Conservation (phyloP, 2,329 filamentous ascomycete genomes). For the Colletotrichum paranaense region DNA sequence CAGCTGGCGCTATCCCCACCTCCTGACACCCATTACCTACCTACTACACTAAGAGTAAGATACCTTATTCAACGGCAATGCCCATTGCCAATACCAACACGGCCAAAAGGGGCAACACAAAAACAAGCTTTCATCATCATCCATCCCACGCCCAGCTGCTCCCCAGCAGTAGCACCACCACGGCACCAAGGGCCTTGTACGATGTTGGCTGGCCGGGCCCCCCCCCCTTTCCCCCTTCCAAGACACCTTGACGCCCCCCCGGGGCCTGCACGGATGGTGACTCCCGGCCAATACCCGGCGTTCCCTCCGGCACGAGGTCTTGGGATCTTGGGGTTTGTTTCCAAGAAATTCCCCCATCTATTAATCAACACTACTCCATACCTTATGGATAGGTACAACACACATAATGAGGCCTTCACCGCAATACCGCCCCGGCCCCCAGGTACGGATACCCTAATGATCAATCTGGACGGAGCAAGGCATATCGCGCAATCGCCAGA, state of each 20-base stretch:
- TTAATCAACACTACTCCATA: not conserved
- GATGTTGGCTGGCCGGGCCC: not conserved
- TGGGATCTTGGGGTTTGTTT: not conserved
- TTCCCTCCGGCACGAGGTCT: slow-evolving; percentile 27
- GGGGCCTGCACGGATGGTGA: not conserved
- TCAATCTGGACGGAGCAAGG: not conserved
- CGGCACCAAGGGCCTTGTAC: slow-evolving; percentile 3
- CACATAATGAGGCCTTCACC: slow-evolving; percentile 13
- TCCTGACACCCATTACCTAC: slow-evolving; percentile 14
- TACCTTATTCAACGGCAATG: not conserved
- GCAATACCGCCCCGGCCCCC: slow-evolving; percentile 4
- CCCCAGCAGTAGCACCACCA: not conserved
- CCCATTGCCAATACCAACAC: not conserved
- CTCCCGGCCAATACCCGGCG: slow-evolving; percentile 28
- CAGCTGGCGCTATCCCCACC: not conserved
- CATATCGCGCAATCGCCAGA: slow-evolving; percentile 6
- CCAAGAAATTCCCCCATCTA: not conserved
- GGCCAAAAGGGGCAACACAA: not conserved
- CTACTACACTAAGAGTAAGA: too few relatives aligned
- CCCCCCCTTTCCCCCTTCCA: not conserved
- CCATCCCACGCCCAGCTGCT: not conserved
- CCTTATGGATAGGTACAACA: too few relatives aligned
- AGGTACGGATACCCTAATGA: too few relatives aligned
- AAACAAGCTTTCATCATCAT: slow-evolving; percentile 32
- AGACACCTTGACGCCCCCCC: not conserved